These are phyloP conservation scores for Aureobasidium sp. DNA, from an alignment of 2,329 filamentous ascomycete species.

Conservation along the genomic window DNA sequence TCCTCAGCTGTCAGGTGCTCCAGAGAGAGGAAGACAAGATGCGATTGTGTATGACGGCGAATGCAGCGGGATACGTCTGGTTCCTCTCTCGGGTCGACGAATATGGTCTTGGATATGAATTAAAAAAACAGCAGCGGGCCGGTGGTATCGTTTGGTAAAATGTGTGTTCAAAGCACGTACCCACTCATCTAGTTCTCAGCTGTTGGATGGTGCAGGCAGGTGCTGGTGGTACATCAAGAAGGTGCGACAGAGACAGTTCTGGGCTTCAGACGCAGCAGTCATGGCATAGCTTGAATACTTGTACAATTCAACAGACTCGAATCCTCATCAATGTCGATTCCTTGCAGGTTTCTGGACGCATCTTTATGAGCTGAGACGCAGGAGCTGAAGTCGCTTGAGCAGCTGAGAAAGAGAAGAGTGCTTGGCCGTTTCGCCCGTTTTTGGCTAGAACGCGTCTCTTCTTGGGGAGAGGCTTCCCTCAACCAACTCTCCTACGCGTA, in stretches of 20 bases:
- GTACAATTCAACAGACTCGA: neutral
- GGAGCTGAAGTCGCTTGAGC: neutral
- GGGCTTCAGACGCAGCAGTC: neutral
- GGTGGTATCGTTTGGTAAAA: neutral
- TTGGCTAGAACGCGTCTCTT: constrained; percentile 2
- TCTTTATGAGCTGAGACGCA: neutral
- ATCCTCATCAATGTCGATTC: neutral
- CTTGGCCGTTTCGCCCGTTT: constrained; percentile 10
- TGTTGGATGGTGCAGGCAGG: neutral
- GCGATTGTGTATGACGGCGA: too few species aligned
- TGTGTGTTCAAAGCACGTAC: neutral
- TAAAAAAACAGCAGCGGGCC: neutral
- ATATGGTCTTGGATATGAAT: neutral
- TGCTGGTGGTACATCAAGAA: neutral
- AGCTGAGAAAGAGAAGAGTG: neutral
- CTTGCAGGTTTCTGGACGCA: neutral
- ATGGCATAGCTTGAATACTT: neutral
- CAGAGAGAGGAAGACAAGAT: too few species aligned
- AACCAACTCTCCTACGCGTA: constrained; percentile 1
- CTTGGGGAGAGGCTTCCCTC: neutral
- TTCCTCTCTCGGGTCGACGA: too few species aligned
- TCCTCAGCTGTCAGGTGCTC: too few species aligned
- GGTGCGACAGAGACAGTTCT: neutral
- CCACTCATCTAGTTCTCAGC: neutral
- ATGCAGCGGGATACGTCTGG: too few species aligned